A percentile compares a stretch with the other conserved stretches of the same genome.
Evolutionary conservation across 371 early-diverging fungal genomes (phyloP).

Genomic region (Dentiscutata heterogama): DNA sequence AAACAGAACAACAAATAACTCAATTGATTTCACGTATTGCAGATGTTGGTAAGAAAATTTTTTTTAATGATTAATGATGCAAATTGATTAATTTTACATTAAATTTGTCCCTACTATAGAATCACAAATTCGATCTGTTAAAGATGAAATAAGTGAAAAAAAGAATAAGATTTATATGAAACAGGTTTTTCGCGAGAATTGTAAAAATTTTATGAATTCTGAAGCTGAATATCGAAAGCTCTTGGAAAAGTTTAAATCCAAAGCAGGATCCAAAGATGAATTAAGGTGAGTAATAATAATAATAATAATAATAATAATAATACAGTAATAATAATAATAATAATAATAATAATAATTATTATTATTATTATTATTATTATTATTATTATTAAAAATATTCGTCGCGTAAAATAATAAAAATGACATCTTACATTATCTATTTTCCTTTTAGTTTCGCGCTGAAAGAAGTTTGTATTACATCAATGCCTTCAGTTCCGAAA

Average conservation of each 20-base stretch:
- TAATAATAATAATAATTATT: background rate
- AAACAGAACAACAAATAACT: slow-evolving; percentile 12
- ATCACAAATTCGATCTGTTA: slow-evolving; percentile 10
- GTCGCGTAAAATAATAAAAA: too few relatives aligned
- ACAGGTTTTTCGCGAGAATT: slow-evolving; percentile 1
- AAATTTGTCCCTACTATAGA: background rate
- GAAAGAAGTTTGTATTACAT: slow-evolving; percentile 23
- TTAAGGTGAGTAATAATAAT: slow-evolving; percentile 25
- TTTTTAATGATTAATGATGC: background rate
- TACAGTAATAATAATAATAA: background rate
- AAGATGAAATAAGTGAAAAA: slow-evolving; percentile 38
- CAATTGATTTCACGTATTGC: slow-evolving; percentile 19
- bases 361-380: too few relatives aligned
- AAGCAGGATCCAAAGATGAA: background rate
- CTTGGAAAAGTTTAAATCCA: slow-evolving; percentile 4
- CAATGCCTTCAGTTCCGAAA: too few relatives aligned
- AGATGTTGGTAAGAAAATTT: slow-evolving; percentile 17
- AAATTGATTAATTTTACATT: background rate
- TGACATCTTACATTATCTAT: too few relatives aligned
- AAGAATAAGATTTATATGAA: slow-evolving; percentile 42
- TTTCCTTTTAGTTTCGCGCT: background rate
- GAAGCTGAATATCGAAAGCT: slow-evolving; percentile 18
- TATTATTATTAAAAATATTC: too few relatives aligned
- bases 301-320: too few relatives aligned
- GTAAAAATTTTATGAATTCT: background rate